These are phyloP conservation scores for Diaporthe capsici DNA, from an alignment of 2,329 filamentous ascomycete species.

Conservation along the genomic window DNA sequence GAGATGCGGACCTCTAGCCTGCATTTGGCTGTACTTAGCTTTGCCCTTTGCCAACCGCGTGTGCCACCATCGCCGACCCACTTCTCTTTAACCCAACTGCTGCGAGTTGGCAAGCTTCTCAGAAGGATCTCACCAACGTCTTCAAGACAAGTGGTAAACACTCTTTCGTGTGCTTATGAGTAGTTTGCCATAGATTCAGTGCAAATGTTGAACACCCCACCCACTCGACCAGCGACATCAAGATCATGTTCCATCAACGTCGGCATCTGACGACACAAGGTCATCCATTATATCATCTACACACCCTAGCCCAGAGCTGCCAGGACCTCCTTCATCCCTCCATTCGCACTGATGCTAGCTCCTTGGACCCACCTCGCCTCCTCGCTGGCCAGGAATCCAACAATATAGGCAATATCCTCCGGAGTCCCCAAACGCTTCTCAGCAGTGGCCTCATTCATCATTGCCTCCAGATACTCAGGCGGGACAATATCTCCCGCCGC, in stretches of 20 bases:
- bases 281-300: not conserved
- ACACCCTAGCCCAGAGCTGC: not conserved
- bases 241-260: not conserved
- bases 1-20: no score
- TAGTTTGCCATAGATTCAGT: no score
- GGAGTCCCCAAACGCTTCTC: not conserved
- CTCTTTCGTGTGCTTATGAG: no score
- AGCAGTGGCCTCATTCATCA: not conserved
- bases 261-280: not conserved
- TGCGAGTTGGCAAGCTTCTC: no score
- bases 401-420: not conserved
- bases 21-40: no score
- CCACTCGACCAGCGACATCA: not conserved
- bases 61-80: no score
- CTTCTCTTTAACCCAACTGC: no score
- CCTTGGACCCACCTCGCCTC: not conserved
- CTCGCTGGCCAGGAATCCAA: constrained; percentile 2
- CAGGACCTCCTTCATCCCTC: not conserved
- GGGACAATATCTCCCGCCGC: not conserved
- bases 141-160: no score
- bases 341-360: not conserved
- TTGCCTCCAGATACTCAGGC: not conserved
- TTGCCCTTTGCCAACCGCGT: no score
- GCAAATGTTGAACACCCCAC: no score
- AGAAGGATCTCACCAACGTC: no score